phyloP scores from a whole-genome alignment of 306 rosid species.

The Cicer yamashitae region DNA sequence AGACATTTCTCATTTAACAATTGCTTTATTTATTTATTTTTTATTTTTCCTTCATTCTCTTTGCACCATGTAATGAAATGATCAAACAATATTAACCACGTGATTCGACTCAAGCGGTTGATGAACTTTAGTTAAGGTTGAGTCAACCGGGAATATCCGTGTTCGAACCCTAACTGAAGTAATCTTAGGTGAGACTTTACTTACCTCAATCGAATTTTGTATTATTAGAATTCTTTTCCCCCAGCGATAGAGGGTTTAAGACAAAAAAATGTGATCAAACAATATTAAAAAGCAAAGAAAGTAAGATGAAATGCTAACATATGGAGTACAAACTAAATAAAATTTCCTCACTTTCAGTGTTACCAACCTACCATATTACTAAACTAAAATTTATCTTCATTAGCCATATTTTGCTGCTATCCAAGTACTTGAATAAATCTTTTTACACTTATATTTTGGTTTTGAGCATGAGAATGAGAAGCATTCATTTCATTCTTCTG shows the following conservation, averaged over 20 bases:
- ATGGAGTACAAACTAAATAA: background rate
- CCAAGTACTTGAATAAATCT: background rate
- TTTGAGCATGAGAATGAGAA: constrained; percentile 10
- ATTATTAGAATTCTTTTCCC: too few relatives aligned
- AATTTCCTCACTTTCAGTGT: background rate
- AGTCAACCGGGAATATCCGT: too few relatives aligned
- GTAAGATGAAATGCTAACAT: background rate
- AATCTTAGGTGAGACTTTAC: too few relatives aligned
- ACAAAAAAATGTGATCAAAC: background rate
- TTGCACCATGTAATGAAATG: constrained; percentile 19
- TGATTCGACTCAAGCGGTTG: too few relatives aligned
- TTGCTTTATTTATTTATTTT: constrained; percentile 22
- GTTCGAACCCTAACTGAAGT: too few relatives aligned
- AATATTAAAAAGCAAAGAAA: background rate
- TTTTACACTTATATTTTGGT: constrained; percentile 24
- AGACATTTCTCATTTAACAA: constrained; percentile 12
- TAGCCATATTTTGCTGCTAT: background rate
- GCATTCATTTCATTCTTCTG: constrained; percentile 17
- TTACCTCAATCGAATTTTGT: too few relatives aligned
- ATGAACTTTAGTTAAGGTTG: too few relatives aligned
- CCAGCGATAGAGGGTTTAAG: too few relatives aligned
- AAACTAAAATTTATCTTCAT: constrained; percentile 26
- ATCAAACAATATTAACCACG: background rate
- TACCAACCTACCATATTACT: constrained; percentile 9
- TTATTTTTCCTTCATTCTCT: constrained; percentile 5